Percentiles rank a stretch among this genome's conserved stretches.
These are phyloP conservation scores for Leptographium radiaticola DNA, from an alignment of 2,329 filamentous ascomycete genomes.

Conservation along the genomic window DNA sequence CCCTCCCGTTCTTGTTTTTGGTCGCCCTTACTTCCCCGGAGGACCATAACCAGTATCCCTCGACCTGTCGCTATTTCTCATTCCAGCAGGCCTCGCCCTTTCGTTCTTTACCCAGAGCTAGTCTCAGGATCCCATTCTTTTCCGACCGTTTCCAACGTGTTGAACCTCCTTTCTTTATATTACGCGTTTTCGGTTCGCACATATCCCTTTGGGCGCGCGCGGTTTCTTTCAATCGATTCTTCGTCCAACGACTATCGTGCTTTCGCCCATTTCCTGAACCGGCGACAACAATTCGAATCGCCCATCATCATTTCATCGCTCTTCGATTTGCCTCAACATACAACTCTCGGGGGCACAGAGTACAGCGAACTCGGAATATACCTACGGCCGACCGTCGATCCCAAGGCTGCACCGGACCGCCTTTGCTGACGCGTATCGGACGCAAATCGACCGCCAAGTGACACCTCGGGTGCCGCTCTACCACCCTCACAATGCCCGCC, in stretches of 20 bases:
- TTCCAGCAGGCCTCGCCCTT: background rate
- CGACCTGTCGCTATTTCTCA: background rate
- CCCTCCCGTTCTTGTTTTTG: background rate
- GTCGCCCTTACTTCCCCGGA: background rate
- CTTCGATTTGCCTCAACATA: too few species aligned
- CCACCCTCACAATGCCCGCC: too few species aligned
- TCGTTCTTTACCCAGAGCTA: constrained; percentile 3
- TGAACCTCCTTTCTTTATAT: background rate
- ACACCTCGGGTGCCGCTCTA: too few species aligned
- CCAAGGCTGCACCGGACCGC: too few species aligned
- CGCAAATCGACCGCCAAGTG: too few species aligned
- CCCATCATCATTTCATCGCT: background rate
- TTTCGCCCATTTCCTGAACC: background rate
- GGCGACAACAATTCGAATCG: background rate
- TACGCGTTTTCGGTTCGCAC: background rate
- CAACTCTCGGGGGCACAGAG: too few species aligned
- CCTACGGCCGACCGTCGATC: too few species aligned
- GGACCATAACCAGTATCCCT: background rate
- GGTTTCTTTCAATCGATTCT: background rate
- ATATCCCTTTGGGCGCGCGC: background rate
- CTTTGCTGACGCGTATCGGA: too few species aligned
- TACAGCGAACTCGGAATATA: too few species aligned
- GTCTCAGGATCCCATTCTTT: background rate
- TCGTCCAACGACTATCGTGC: background rate
- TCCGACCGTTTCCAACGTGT: background rate